Base-by-base conservation (phyloP, 1,284 basidiomycete species). In the Ganoderma lucidum region DNA sequence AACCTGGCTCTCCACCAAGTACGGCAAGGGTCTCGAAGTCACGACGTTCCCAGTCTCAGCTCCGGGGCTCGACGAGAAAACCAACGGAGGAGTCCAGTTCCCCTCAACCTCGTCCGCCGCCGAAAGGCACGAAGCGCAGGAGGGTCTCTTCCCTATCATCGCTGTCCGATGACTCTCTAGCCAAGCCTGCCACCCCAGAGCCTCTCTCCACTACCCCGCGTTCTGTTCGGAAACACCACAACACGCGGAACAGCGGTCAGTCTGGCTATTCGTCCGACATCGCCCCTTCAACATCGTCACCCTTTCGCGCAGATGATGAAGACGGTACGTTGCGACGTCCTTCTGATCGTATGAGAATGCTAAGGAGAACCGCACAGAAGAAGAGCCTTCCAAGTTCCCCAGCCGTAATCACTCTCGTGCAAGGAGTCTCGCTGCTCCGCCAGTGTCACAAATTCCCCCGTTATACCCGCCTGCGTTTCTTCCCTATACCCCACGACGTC, bases 71-170 rank as follows among this genome's bases (percentile, higher is more conserved):
- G 10, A 51, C 67, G 55, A 35, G 72, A 63, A 58, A 44, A 12
- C 9, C 63, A 32, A 64, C 28, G 39, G 59, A 61, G 23, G 59
- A 74, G 44, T 63, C 76, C 6, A 55, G 51, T 35, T 72, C 69
- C 14, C 69, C 67, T 53, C 59, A 64, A 30, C 62, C 66, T 10
- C 48, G 58, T 12, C 62, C 66, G 2, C 68, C 71, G 23, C 19
- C 64, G 17, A 65, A 63, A 42, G 56, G 62, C 5, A 70, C 64
- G n/a, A 78, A 78, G 62, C 76, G 77, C 37, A 73, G 75, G 39
- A 74, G 76, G 32, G 70, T 76, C 39, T 64, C 75, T 37, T 75
- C 73, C 9, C 71, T 70, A 28, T 70, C 73, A 1, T 71, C 76
- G 28, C 32, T 66, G n/a, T 73, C 72, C 14, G 69, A 64, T 45